Evolutionary conservation across 1,284 basidiomycete genomes (phyloP), one percentile per base, ranked within the genome.

Genomic region (Singerocomus inundabilis): DNA sequence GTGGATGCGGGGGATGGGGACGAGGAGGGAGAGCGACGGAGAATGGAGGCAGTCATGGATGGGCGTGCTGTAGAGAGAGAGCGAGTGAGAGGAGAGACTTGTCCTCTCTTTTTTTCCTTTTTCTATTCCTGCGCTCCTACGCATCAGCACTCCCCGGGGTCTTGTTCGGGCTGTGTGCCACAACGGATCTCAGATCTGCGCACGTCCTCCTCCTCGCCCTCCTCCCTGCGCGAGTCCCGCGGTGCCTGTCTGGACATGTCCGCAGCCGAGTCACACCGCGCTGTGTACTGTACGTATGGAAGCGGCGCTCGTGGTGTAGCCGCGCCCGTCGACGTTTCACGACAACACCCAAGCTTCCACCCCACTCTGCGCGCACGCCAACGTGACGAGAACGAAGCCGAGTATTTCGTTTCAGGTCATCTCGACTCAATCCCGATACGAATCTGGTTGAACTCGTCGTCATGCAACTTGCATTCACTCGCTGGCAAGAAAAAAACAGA

Each of bases 1-100:
- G 53, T 61, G 53, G 66, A 49, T 56, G 68, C 54, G 62, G 70
- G 60, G 49, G 62, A 56, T 55, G 67, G 58, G 63, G 69, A 49
- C 3, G 60, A 50, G 35, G 52, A 57, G 1, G 54, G 44, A 12
- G 49, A 57, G 11, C 34, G 63, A 29, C 58, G 53, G 38, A 59
- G 63, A 24, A 66, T 63, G 40, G 62, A 56, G 21, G 54, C 25
- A 2, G 54, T 40, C 57, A 54, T 61, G 31, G 54, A 37, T 4
- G 16, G 29, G 12, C 26, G 16, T 15, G 36, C 5, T 24, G 52
- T 25, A 28, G 49, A 30, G 30, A n/a, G 11, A 7, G 56, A 26
- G 24, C 48, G 40, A 29, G 38, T 21, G 12, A 7, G n/a, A 21
- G 21, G 39, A 6, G 16, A 10, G 40, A 15, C 26, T 15, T 12